phyloP scores from a whole-genome alignment of 257 asterid genomes.

The Nicotiana otophora region DNA sequence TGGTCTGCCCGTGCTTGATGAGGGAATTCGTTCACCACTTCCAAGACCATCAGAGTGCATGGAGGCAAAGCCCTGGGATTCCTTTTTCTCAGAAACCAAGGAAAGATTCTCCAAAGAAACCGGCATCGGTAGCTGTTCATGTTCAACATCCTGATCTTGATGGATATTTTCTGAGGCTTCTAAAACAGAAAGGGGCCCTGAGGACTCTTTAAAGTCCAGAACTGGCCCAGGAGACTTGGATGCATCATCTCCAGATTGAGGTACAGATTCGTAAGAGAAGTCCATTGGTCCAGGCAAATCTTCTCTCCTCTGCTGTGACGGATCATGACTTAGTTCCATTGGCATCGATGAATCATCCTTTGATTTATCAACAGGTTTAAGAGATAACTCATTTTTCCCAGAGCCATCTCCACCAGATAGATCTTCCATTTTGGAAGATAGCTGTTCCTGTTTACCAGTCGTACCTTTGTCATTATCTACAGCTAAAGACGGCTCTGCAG shows the following conservation, averaged over 20 bases:
- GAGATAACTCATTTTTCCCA: conserved; percentile 10
- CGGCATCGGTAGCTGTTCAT: conserved; percentile 15
- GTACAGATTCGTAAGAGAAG: not conserved
- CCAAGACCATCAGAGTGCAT: conserved; percentile 27
- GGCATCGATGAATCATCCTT: conserved; percentile 5
- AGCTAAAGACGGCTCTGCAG: conserved; percentile 16
- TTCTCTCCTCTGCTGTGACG: conserved; percentile 21
- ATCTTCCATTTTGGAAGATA: conserved; percentile 9
- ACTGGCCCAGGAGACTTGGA: conserved; percentile 25
- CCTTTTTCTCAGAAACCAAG: conserved; percentile 29
- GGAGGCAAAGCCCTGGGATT: conserved; percentile 20
- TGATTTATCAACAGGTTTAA: not conserved
- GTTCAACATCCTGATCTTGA: conserved; percentile 23
- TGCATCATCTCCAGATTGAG: conserved; percentile 26
- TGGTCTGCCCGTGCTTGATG: conserved; percentile 17
- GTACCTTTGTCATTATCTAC: conserved; percentile 10
- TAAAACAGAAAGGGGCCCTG: conserved; percentile 21
- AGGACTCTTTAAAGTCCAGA: conserved; percentile 28
- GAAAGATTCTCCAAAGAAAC: conserved; percentile 28
- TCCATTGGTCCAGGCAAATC: conserved; percentile 13
- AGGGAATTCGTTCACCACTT: conserved; percentile 17
- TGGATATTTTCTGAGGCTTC: conserved; percentile 26
- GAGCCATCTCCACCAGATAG: conserved; percentile 26
- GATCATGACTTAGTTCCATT: conserved; percentile 16
- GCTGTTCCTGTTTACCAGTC: conserved; percentile 13